Conservation (phyloP, 495 filamentous ascomycete genomes). For the Hypoxylon crocopeplum region DNA sequence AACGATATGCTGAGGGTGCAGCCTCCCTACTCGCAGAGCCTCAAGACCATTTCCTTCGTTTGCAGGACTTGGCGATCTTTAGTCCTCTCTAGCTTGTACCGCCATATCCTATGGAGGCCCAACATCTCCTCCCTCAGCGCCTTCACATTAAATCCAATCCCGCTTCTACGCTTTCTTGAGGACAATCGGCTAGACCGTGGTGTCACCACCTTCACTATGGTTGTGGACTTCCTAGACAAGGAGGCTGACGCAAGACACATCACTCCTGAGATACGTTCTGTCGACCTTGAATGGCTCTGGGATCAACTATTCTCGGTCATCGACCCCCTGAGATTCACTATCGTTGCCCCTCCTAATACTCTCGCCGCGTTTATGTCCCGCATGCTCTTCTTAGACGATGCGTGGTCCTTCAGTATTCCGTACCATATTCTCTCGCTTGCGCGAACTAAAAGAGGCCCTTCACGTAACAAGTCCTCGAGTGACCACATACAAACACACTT, state of each 20-base stretch:
- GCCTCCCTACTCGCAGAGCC: constrained; percentile 18
- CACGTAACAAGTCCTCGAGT: constrained; percentile 1
- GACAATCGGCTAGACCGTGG: constrained; percentile 37
- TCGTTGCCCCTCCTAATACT: constrained; percentile 50
- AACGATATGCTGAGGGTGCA: constrained; percentile 32
- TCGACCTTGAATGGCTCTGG: constrained; percentile 53
- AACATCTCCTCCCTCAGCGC: constrained; percentile 33
- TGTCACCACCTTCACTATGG: constrained; percentile 45
- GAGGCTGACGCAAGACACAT: constrained; percentile 27
- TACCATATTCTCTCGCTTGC: constrained; percentile 54
- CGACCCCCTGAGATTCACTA: constrained; percentile 50
- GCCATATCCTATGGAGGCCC: constrained; percentile 47
- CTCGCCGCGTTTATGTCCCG: constrained; percentile 50
- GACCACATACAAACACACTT: not conserved
- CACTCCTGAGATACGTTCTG: constrained; percentile 30
- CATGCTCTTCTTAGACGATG: constrained; percentile 45
- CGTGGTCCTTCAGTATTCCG: constrained; percentile 47
- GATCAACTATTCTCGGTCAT: constrained; percentile 47
- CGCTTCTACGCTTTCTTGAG: constrained; percentile 43
- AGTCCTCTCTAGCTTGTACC: constrained; percentile 49
- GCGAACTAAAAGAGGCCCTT: constrained; percentile 9
- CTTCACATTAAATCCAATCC: constrained; percentile 37
- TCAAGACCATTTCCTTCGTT: constrained; percentile 53
- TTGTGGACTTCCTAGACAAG: constrained; percentile 28
- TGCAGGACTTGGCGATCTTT: constrained; percentile 49